Base-by-base conservation (phyloP, 2,329 filamentous ascomycete species). In the Aciculosporium take region DNA sequence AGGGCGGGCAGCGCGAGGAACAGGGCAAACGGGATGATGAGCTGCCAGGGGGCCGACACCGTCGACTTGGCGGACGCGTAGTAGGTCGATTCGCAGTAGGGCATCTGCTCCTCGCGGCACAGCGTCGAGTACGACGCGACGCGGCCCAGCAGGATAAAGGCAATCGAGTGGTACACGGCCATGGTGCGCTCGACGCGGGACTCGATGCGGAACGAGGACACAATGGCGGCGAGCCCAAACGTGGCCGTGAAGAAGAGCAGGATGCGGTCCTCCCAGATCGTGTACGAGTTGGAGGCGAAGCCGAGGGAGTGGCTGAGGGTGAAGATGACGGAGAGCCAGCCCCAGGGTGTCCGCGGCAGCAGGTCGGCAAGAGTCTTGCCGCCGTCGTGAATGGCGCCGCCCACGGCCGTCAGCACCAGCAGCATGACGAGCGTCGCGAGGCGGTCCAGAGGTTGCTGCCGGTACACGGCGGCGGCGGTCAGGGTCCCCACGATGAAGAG, bases 71-170 rank as follows among this genome's bases (percentile, higher is more conserved):
- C 76, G 0, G 89, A 95, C 4, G 87, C 82, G 56, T 98, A 98
- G 65, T 95, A 98, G 0, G 91, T 95, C 2, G 89, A 94, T 41
- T 76, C 78, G 67, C 91, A 98, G 64, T 82, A 93, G 0, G 91
- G 91, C 85, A 96, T 95, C 64, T 98, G 91, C 64, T 98, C 91
- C 60, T 98, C 91, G 44, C 91, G 81, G 58, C 91, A 98, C 17
- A 98, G 77, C 49, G 87, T 84, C 8, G 91, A 95, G 49, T 89
- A 79, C 1, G 88, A 94, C 1, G 87, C 82, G 3, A 89, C 41
- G 41, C 89, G 79, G 12, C 81, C 81, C 10, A 96, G 71, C 5
- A 86, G 56, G 43, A 91, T 69, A 55, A 98, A 96, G 1, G 86
- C 66, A 17, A 89, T 58, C 0, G 91, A 91, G 56, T 98, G 88